Conservation (phyloP, 495 filamentous ascomycete genomes). For the Xylaria acuta region DNA sequence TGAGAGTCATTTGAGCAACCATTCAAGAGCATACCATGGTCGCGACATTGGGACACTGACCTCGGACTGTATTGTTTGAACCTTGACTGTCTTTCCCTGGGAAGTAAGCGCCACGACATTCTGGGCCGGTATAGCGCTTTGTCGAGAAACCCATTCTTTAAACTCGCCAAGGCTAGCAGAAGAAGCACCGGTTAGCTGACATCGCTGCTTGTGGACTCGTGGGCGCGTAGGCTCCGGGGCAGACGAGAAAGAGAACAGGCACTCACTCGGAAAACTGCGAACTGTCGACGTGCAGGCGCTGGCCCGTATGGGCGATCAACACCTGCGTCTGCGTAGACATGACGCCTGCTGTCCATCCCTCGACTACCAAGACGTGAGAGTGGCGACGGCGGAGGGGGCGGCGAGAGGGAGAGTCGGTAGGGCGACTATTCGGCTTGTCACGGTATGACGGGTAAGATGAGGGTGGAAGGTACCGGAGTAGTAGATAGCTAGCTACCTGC, state of each 20-base stretch:
- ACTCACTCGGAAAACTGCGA: constrained; percentile 73
- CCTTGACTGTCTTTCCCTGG: constrained; percentile 79
- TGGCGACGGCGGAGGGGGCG: constrained; percentile 5
- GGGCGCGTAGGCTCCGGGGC: neutral
- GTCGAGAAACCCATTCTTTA: constrained; percentile 72
- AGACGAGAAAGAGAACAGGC: constrained; percentile 6
- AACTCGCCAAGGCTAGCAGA: constrained; percentile 61
- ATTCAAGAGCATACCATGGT: neutral
- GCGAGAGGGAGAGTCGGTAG: neutral
- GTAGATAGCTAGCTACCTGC: neutral
- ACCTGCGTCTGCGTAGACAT: constrained; percentile 79
- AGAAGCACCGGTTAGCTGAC: constrained; percentile 23
- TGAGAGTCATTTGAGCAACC: neutral
- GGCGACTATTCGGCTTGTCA: neutral
- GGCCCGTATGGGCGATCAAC: constrained; percentile 87
- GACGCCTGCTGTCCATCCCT: constrained; percentile 42
- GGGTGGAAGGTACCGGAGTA: neutral
- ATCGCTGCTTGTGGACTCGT: constrained; percentile 11
- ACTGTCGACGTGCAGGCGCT: constrained; percentile 76
- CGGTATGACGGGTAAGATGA: constrained; percentile 10
- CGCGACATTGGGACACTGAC: constrained; percentile 51
- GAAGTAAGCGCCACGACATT: constrained; percentile 83
- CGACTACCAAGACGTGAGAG: constrained; percentile 12
- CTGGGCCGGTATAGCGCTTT: constrained; percentile 68
- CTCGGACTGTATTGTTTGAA: constrained; percentile 76